Conservation (phyloP, 768 basidiomycete species). For the Dentipellis sp. region DNA sequence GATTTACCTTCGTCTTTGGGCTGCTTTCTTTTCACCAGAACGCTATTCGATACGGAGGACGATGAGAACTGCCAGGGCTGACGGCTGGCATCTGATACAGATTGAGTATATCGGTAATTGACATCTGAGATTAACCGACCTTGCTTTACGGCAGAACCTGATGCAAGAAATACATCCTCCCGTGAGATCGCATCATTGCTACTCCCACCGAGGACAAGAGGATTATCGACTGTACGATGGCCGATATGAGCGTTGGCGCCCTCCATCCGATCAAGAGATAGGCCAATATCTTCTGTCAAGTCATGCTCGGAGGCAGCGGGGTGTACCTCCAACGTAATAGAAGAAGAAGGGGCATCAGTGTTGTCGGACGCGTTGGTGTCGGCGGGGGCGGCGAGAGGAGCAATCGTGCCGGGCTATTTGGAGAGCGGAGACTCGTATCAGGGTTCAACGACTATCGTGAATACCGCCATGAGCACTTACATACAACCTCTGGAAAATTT, state of each 20-base stretch:
- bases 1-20: background rate
- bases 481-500: slow-evolving; percentile 1
- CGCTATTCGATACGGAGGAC: background rate
- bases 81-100: too few species aligned
- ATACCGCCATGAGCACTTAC: slow-evolving; percentile 2
- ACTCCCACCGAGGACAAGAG: too few species aligned
- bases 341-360: too few species aligned
- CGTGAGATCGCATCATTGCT: too few species aligned
- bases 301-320: background rate
- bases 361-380: too few species aligned
- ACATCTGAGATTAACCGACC: background rate
- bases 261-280: background rate
- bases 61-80: background rate
- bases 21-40: slow-evolving; percentile 4
- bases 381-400: too few species aligned
- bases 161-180: background rate
- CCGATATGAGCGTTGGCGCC: background rate
- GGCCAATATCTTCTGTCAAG: background rate
- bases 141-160: background rate
- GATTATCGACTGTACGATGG: too few species aligned
- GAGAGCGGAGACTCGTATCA: background rate
- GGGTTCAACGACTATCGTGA: background rate
- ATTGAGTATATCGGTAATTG: too few species aligned
- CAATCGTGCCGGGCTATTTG: too few species aligned
- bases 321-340: too few species aligned